Evolutionary conservation across 176 grass and related monocot species (phyloP).

Genomic region (Elaeis guineensis): DNA sequence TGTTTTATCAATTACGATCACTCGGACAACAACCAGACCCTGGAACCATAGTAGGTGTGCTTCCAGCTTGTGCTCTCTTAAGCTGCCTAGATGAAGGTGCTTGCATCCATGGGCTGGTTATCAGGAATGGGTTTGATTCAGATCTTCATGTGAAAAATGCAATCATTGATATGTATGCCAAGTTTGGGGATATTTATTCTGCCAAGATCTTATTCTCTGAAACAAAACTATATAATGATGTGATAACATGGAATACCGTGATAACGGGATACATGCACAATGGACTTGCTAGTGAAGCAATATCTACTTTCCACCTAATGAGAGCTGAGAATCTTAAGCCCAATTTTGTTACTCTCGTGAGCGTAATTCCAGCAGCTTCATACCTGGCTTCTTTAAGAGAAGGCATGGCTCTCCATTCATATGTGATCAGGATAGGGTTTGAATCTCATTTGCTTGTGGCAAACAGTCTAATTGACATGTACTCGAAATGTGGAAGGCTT

Average conservation of each 20-base stretch:
- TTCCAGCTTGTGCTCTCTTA: slow-evolving; percentile 29
- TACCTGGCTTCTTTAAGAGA: slow-evolving; percentile 25
- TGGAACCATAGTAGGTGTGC: slow-evolving; percentile 31
- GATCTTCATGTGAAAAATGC: slow-evolving; percentile 51
- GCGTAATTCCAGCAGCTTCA: slow-evolving; percentile 31
- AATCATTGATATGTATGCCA: slow-evolving; percentile 37
- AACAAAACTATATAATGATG: slow-evolving; percentile 19
- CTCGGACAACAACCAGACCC: slow-evolving; percentile 13
- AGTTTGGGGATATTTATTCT: slow-evolving; percentile 30
- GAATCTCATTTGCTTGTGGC: slow-evolving; percentile 22
- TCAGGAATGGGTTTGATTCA: slow-evolving; percentile 33
- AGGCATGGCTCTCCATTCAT: slow-evolving; percentile 28
- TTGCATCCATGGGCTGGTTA: slow-evolving; percentile 25
- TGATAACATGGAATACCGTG: slow-evolving; percentile 45
- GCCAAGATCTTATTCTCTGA: slow-evolving; percentile 26
- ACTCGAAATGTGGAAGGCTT: slow-evolving; percentile 42
- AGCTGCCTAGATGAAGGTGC: slow-evolving; percentile 24
- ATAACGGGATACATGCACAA: slow-evolving; percentile 39
- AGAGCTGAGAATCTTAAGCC: slow-evolving; percentile 30
- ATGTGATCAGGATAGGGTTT: slow-evolving; percentile 26
- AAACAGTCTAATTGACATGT: slow-evolving; percentile 44
- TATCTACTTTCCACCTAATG: slow-evolving; percentile 31
- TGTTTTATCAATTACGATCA: slow-evolving; percentile 24
- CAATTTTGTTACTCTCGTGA: slow-evolving; percentile 30
- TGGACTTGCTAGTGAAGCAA: slow-evolving; percentile 24